Conservation (phyloP, 805 yeast genomes). For the Candida berthetii region DNA sequence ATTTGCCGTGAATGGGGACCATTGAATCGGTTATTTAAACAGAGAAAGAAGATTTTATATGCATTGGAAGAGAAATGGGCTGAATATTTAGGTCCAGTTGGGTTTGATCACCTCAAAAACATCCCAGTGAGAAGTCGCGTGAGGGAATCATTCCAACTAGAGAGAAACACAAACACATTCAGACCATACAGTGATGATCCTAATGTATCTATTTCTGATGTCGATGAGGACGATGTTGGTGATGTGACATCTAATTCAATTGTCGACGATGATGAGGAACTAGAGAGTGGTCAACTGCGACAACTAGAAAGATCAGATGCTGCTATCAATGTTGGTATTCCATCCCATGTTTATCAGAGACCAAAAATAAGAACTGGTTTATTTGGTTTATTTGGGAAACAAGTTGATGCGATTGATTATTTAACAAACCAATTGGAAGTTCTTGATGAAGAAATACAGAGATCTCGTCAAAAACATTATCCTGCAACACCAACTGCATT, state of each 20-base stretch:
- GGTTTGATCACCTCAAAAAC: constrained; percentile 1
- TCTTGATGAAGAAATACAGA: constrained; percentile 62
- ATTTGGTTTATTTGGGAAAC: constrained; percentile 57
- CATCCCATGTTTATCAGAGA: constrained; percentile 32
- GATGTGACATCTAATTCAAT: background rate
- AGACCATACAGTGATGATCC: constrained; percentile 7
- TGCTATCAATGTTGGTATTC: constrained; percentile 9
- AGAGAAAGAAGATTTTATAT: constrained; percentile 46
- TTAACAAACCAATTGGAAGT: constrained; percentile 62
- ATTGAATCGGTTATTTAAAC: constrained; percentile 58
- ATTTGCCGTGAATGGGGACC: constrained; percentile 86
- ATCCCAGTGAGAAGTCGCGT: constrained; percentile 17
- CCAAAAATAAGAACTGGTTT: constrained; percentile 60
- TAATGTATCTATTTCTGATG: constrained; percentile 5
- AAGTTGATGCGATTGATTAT: constrained; percentile 78
- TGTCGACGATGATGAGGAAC: constrained; percentile 10
- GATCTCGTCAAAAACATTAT: constrained; percentile 62
- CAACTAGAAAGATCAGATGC: constrained; percentile 10
- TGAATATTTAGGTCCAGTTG: constrained; percentile 44
- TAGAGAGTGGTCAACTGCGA: constrained; percentile 8
- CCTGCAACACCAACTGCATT: constrained; percentile 89
- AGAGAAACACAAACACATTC: constrained; percentile 10
- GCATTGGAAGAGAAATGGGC: constrained; percentile 71
- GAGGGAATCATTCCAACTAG: constrained; percentile 17
- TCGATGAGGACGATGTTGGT: constrained; percentile 2